Evolutionary conservation across 371 early-diverging fungal genomes (phyloP).

Genomic region (Lichtheimia corymbifera): DNA sequence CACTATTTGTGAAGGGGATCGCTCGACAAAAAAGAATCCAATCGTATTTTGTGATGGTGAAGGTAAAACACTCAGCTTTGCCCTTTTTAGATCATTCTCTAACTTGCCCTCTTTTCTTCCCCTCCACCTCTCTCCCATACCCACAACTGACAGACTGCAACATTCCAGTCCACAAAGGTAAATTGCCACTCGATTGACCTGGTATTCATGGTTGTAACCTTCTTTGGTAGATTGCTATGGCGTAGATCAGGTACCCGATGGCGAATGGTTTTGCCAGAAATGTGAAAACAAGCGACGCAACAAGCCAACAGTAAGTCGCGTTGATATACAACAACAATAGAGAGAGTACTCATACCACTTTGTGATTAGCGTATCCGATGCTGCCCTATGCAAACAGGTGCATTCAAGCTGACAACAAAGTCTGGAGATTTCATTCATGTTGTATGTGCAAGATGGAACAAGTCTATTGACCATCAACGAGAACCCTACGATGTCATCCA

Average conservation of each 20-base stretch:
- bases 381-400: conserved; percentile 50
- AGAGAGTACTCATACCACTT: neutral
- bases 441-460: conserved; percentile 58
- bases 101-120: neutral
- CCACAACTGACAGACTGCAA: conserved; percentile 33
- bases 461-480: conserved; percentile 31
- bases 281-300: conserved; percentile 34
- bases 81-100: neutral
- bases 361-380: conserved; percentile 48
- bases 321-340: neutral
- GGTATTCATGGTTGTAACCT: neutral
- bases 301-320: conserved; percentile 10
- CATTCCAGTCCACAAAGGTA: conserved; percentile 52
- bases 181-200: neutral
- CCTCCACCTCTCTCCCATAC: neutral
- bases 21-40: conserved; percentile 34
- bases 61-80: conserved; percentile 24
- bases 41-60: conserved; percentile 57
- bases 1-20: conserved; percentile 44
- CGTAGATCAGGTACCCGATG: conserved; percentile 45
- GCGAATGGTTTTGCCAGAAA: conserved; percentile 51
- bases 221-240: conserved; percentile 42
- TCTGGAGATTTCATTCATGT: conserved; percentile 59
- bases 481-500: conserved; percentile 43
- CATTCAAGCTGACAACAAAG: conserved; percentile 52